Conservation (phyloP, 202 grass and related monocot genomes). For the Panicum hallii region DNA sequence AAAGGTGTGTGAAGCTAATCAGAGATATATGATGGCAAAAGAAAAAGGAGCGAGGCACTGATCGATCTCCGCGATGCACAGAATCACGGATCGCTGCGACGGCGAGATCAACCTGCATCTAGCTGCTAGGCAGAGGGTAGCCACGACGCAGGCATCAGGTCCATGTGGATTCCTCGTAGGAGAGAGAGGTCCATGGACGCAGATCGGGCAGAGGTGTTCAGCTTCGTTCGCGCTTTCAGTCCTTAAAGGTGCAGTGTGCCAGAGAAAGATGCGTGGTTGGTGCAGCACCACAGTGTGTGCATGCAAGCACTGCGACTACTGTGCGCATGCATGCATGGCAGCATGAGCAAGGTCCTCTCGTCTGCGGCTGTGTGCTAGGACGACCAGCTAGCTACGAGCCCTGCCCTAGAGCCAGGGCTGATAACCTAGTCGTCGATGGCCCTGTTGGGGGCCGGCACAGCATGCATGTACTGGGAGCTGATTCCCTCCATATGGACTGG, state of each 20-base stretch:
- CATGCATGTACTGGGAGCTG: not conserved
- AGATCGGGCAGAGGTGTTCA: too few relatives aligned
- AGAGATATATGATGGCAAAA: too few relatives aligned
- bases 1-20: too few relatives aligned
- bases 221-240: too few relatives aligned
- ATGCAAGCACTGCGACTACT: not conserved
- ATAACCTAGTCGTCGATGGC: constrained; percentile 10
- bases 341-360: constrained; percentile 1
- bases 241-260: too few relatives aligned
- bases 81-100: too few relatives aligned
- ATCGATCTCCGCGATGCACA: too few relatives aligned
- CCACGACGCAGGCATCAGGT: not conserved
- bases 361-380: not conserved
- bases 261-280: not conserved
- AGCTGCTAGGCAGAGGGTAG: too few relatives aligned
- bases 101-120: not conserved
- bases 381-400: not conserved
- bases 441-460: not conserved
- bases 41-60: too few relatives aligned
- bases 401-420: not conserved
- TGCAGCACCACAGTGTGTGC: not conserved
- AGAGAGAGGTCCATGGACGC: not conserved
- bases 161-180: too few relatives aligned
- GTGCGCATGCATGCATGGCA: not conserved
- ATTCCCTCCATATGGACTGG: not conserved